A percentile compares a stretch with the other conserved stretches of the same genome.
These are phyloP conservation scores for Aspergillus haitiensis DNA, from an alignment of 495 filamentous ascomycete genomes.

Conservation along the genomic window DNA sequence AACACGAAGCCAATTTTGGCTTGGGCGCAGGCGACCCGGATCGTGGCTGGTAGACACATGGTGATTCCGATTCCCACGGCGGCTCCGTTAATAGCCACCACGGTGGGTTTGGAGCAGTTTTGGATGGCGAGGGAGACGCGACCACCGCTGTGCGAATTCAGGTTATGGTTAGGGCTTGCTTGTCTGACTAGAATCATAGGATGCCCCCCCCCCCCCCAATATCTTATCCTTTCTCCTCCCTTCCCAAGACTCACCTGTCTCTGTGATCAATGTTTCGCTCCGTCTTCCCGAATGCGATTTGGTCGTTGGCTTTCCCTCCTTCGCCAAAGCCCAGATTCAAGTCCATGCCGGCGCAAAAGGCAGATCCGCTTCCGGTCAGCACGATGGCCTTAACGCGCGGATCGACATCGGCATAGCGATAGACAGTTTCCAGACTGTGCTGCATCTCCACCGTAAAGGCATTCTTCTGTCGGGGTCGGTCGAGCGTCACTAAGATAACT, in stretches of 20 bases:
- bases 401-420: conserved; percentile 50
- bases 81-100: conserved; percentile 60
- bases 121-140: conserved; percentile 58
- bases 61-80: conserved; percentile 65
- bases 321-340: conserved; percentile 48
- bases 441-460: conserved; percentile 58
- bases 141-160: conserved; percentile 39
- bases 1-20: conserved; percentile 62
- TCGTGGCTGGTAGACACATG: conserved; percentile 59
- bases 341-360: conserved; percentile 63
- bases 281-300: not conserved
- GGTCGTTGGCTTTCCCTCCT: conserved; percentile 14
- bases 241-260: not conserved
- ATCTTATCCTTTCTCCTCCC: too few species aligned
- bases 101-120: conserved; percentile 59
- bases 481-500: conserved; percentile 53
- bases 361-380: conserved; percentile 53
- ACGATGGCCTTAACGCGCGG: conserved; percentile 54
- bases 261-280: not conserved
- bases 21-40: conserved; percentile 39
- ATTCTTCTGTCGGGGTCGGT: conserved; percentile 58
- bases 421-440: conserved; percentile 50
- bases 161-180: not conserved
- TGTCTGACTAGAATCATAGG: too few species aligned
- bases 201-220: too few species aligned